Evolutionary conservation across 2,329 filamentous ascomycete genomes (phyloP), one percentile per base, ranked within the genome.

Genomic region (Mycocentrospora acerina): DNA sequence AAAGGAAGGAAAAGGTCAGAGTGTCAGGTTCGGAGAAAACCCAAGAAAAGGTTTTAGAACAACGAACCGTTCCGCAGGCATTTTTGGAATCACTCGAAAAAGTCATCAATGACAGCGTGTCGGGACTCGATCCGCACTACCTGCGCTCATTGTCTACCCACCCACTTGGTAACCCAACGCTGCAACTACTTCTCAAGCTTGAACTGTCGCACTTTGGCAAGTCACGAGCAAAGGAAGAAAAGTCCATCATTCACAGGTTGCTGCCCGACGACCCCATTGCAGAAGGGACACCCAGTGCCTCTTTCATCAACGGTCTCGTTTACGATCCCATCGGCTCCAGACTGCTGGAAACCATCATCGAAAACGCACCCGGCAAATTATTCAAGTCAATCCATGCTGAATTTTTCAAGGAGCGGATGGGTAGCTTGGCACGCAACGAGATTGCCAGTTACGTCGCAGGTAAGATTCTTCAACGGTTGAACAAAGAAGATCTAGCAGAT

Each of bases 241-340:
- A 78, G 28, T 81, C 86, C 0, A 80, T 97, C 9, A 78, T 95
- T 9, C 83, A 81, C 42, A 82, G 82, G 46, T 78, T 98, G 1
- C 74, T 96, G 1, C 90, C 90, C 0, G 90, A 87, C 34, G 88
- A 86, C 34, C 83, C 86, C 0, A 79, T 94, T 14, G 77, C 78
- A 19, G 85, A 91, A 46, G 81, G 81, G 12, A 81, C 81, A 2
- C 86, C 88, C 24, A 85, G 83, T 32, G 86, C 87, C 4, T 78
- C 81, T 12, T 95, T 97, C 61, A 79, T 97, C 62, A 90, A 87
- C 57, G 83, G 86, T 39, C 80, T 97, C 61, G 75, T 96, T 17
- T 97, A 96, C 67, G 90, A 97, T 60, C 78, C 86, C 2, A 84
- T 97, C 35, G 93, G 93, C 12, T 96, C 91, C 3, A 85, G 91